phyloP scores from a whole-genome alignment of 768 basidiomycete species.

The Dioszegia hungarica region DNA sequence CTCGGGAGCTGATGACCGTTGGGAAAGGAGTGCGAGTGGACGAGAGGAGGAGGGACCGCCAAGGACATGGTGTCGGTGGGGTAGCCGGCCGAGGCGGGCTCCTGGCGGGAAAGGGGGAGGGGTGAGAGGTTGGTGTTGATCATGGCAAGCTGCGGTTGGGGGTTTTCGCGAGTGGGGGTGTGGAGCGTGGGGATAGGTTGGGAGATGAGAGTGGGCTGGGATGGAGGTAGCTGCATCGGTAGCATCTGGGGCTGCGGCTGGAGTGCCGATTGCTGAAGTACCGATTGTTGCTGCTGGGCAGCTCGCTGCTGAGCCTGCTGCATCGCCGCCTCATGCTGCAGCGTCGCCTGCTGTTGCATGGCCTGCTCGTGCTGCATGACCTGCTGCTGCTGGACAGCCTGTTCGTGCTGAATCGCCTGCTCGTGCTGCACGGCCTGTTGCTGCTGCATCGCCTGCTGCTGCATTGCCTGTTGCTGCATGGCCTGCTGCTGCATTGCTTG shows the following conservation, averaged over 20 bases:
- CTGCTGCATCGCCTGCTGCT: background rate
- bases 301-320: background rate
- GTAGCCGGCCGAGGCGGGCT: constrained; percentile 7
- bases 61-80: constrained; percentile 6
- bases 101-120: background rate
- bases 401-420: too few relatives aligned
- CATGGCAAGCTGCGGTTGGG: constrained; percentile 10
- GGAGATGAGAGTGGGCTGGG: too few relatives aligned
- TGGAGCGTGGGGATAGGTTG: too few relatives aligned
- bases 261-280: too few relatives aligned
- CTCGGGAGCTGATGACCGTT: constrained; percentile 44
- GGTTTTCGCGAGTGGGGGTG: too few relatives aligned
- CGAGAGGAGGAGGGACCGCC: constrained; percentile 35
- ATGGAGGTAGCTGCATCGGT: constrained; percentile 12
- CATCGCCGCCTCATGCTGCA: too few relatives aligned
- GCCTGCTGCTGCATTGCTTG: background rate
- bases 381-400: background rate
- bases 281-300: background rate
- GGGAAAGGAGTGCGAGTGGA: constrained; percentile 49
- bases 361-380: background rate
- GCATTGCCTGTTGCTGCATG: background rate
- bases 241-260: too few relatives aligned
- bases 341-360: too few relatives aligned
- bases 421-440: background rate
- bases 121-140: constrained; percentile 3